Evolutionary conservation across 345 rosid species (phyloP), one percentile per base, ranked within the genome.

Genomic region (Mangifera indica): DNA sequence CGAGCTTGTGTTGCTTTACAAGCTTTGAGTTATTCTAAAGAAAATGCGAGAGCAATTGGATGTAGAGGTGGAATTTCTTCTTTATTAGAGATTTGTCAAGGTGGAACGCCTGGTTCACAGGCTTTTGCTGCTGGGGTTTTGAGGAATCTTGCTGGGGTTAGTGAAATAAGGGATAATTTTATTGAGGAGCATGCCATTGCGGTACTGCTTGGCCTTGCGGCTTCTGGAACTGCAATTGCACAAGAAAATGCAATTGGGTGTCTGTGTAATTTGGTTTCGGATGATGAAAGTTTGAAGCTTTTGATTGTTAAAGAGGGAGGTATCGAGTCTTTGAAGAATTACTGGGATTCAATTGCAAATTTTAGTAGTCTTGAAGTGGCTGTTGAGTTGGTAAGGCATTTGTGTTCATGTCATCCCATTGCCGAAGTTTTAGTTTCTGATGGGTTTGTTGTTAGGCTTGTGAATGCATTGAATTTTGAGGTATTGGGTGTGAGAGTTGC

Each of bases 11-110:
- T 89, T 37, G 91, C 97, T 44, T 83, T 94, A 45, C 95, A 83
- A 77, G 86, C 91, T 17, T 69, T 94, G 24, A 90, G 87, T 71
- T 69, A 80, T 24, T 88, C 97, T 0, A 92, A 83, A 71, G 98
- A 92, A 66, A 89, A 89, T 71, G 97, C 92, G 0, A 87, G 98
- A 72, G 88, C 93, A 0, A 86, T 94, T 20, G 97, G 95, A 20
- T 89, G 84, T 14, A 83, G 98, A 82, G 97, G 98, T 51, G 98
- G 97, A 48, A 82, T 94, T 81, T 89, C 91, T 10, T 87, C 98
- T 29, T 80, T 94, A 0, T 68, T 94, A 54, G 92, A 92, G 69
- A 92, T 90, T 78, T 94, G 98, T 74, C 86, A 80, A 71, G 87
- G 45, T 0, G 98, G 98, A 4, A 94, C 92, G 1, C 98, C 97